Evolutionary conservation across 768 basidiomycete genomes (phyloP).

Genomic region (Myochromella boudieri): DNA sequence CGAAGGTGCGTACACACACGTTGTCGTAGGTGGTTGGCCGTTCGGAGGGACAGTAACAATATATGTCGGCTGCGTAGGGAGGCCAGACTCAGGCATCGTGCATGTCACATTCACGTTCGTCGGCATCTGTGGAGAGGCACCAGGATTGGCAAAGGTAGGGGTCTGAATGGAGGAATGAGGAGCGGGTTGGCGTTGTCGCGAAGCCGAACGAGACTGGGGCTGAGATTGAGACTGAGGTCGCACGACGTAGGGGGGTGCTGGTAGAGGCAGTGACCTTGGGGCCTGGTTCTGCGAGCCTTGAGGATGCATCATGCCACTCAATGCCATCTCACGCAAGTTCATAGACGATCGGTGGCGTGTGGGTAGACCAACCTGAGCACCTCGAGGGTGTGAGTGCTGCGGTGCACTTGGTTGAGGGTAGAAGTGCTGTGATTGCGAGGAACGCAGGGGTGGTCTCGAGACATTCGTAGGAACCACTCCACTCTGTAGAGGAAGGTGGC

Average conservation of each 20-base stretch:
- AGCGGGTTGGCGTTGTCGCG: too few relatives aligned
- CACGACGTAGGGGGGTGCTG: background rate
- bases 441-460: background rate
- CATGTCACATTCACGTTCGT: too few relatives aligned
- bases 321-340: background rate
- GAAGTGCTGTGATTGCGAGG: conserved; percentile 10
- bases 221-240: background rate
- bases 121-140: too few relatives aligned
- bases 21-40: too few relatives aligned
- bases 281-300: background rate
- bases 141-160: too few relatives aligned
- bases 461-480: background rate
- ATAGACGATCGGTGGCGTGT: conserved; percentile 4
- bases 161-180: too few relatives aligned
- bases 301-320: too few relatives aligned
- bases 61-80: too few relatives aligned
- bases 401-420: background rate
- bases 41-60: too few relatives aligned
- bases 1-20: conserved; percentile 10
- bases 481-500: background rate
- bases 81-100: too few relatives aligned
- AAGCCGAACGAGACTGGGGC: too few relatives aligned
- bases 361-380: background rate
- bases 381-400: background rate
- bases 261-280: background rate